Evolutionary conservation across 2,329 filamentous ascomycete genomes (phyloP), one percentile per base, ranked within the genome.

Genomic region (Neonectria hederae): DNA sequence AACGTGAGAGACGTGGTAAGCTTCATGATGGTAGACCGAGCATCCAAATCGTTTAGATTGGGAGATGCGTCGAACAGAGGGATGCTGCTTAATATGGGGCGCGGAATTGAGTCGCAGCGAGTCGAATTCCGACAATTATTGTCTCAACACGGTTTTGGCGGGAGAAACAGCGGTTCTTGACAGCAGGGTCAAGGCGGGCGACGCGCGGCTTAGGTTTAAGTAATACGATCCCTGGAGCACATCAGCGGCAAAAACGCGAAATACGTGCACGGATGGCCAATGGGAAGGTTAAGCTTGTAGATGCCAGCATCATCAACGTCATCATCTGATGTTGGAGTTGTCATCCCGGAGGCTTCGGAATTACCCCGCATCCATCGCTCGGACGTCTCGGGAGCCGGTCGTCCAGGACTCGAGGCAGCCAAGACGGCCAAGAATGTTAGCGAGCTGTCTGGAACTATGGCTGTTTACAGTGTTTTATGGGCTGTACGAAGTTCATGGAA

Each of bases 1-100:
- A 71, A n/a, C 5, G 70, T 64, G 11, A 72, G 60, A 10, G 66
- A 45, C 17, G 65, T 2, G 51, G 68, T 35, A 46, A 70, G 67
- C 54, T 60, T 73, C 71, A 73, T 73, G 2, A 21, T 65, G 49
- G 5, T 10, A 17, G 13, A 45, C 8, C 3, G n/a, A 21, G 38
- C 19, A 24, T 35, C 6, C 4, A 42, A 26, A 26, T 38, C 6
- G 11, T 11, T n/a, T 9, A 14, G 13, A 17, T 21, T 17, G 17
- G n/a, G 5, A 19, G 10, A 14, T 40, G 7, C 13, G 5, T 26
- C n/a, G 28, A 43, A 14, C 17, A 40, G 19, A 11, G n/a, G 0
- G 11, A 17, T 45, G 10, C 11, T 14, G 21, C 13, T 49, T 4
- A 9, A 30, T 8, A 9, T 17, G n/a, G 8, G n/a, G 2, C 13